Percentiles rank a stretch among this genome's conserved stretches.
These are phyloP conservation scores for Fusarium nisikadoi DNA, from an alignment of 2,329 filamentous ascomycete species.

Conservation along the genomic window DNA sequence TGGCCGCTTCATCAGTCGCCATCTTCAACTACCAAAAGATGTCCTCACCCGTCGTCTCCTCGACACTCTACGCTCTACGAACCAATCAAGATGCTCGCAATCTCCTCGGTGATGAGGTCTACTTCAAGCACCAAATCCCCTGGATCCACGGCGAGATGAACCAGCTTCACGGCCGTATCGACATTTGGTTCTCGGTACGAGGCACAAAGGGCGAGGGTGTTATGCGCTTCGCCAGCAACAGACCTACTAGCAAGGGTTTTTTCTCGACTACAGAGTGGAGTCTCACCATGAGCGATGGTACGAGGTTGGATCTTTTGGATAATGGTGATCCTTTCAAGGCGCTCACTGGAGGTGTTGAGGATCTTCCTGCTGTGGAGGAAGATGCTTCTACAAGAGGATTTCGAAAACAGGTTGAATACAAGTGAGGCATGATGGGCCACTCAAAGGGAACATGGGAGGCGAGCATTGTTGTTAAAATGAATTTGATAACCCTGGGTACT, in stretches of 20 bases:
- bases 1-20: constrained; percentile 77
- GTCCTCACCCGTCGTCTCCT: constrained; percentile 85
- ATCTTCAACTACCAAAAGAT: constrained; percentile 99
- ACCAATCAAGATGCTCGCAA: constrained; percentile 80
- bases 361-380: constrained; percentile 49
- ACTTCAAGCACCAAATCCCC: constrained; percentile 80
- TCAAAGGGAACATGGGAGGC: background rate
- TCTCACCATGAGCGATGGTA: constrained; percentile 72
- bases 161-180: constrained; percentile 89
- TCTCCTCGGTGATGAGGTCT: constrained; percentile 86
- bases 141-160: constrained; percentile 92
- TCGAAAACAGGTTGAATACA: constrained; percentile 57
- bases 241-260: constrained; percentile 68
- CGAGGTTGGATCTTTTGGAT: constrained; percentile 77
- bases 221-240: constrained; percentile 83
- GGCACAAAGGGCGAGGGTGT: constrained; percentile 76
- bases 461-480: constrained; percentile 17
- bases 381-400: constrained; percentile 60
- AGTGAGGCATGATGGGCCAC: constrained; percentile 29
- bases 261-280: constrained; percentile 95
- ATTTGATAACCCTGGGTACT: constrained; percentile 40
- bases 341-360: constrained; percentile 57
- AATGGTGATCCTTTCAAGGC: constrained; percentile 74
- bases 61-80: constrained; percentile 90
- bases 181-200: constrained; percentile 88